phyloP scores from a whole-genome alignment of 2,329 filamentous ascomycete species.

The Huntiella savannae region DNA sequence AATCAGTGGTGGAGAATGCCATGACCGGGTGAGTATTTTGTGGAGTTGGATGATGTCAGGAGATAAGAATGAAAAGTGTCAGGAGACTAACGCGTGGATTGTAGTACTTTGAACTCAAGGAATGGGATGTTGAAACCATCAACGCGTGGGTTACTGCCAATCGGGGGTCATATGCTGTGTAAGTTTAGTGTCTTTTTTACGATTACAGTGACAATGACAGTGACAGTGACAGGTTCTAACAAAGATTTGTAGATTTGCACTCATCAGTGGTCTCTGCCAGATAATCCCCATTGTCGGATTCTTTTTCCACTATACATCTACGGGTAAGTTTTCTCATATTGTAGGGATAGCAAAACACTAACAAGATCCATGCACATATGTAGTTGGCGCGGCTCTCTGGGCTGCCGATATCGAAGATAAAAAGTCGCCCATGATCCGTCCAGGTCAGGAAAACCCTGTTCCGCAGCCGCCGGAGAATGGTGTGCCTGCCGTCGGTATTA shows the following conservation, averaged over 20 bases:
- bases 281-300: slow-evolving; percentile 70
- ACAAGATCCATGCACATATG: slow-evolving; percentile 4
- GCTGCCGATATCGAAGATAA: slow-evolving; percentile 62
- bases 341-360: slow-evolving; percentile 1
- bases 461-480: too few relatives aligned
- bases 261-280: slow-evolving; percentile 60
- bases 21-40: slow-evolving; percentile 30
- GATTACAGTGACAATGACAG: background rate
- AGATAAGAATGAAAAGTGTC: background rate
- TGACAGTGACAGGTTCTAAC: background rate
- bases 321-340: slow-evolving; percentile 25
- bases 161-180: slow-evolving; percentile 65
- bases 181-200: slow-evolving; percentile 19
- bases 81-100: slow-evolving; percentile 16
- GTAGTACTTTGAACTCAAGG: slow-evolving; percentile 82
- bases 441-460: background rate
- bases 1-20: slow-evolving; percentile 28
- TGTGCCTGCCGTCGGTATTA: too few relatives aligned
- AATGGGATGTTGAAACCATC: slow-evolving; percentile 48
- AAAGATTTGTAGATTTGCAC: slow-evolving; percentile 40
- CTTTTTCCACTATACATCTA: slow-evolving; percentile 77
- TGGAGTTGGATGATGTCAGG: too few relatives aligned
- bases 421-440: slow-evolving; percentile 24
- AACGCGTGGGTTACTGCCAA: slow-evolving; percentile 52
- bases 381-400: slow-evolving; percentile 89